Conservation (phyloP, 1,284 basidiomycete genomes). For the Rhodotorula sp. region DNA sequence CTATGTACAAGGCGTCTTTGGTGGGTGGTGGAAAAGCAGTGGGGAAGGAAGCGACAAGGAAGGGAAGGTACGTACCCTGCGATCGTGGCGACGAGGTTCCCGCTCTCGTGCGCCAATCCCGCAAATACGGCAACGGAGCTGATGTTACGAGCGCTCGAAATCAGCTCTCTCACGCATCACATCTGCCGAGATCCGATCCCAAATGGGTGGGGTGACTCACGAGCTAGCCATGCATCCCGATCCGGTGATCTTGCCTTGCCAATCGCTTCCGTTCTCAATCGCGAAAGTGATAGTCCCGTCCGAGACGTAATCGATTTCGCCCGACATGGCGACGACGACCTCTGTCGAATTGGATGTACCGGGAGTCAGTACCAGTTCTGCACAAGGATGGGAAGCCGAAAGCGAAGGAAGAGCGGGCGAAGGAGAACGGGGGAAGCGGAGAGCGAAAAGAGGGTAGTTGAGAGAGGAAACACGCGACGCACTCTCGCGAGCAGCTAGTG, state of each 20-base stretch:
- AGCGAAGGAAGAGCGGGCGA: neutral
- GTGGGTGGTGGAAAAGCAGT: too few relatives aligned
- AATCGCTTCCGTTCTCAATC: slow-evolving; percentile 70
- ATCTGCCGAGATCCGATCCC: neutral
- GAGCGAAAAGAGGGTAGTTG: neutral
- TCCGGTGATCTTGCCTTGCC: slow-evolving; percentile 80
- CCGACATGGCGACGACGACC: slow-evolving; percentile 79
- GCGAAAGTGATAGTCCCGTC: slow-evolving; percentile 70
- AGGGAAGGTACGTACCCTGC: slow-evolving; percentile 60
- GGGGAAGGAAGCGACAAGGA: neutral
- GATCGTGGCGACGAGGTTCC: slow-evolving; percentile 71
- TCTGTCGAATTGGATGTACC: slow-evolving; percentile 52
- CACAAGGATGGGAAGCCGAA: neutral
- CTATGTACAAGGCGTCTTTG: neutral
- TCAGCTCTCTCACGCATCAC: neutral
- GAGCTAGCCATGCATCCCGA: slow-evolving; percentile 86
- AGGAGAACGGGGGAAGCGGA: neutral
- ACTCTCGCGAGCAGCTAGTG: slow-evolving; percentile 75
- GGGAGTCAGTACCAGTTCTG: neutral
- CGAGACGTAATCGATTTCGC: slow-evolving; percentile 78
- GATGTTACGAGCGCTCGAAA: too few relatives aligned
- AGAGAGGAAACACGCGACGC: slow-evolving; percentile 43
- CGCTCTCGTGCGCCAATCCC: slow-evolving; percentile 49
- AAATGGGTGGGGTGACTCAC: slow-evolving; percentile 51
- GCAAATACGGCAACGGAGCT: slow-evolving; percentile 57